Evolutionary conservation across 176 grass and related monocot species (phyloP), one percentile per base, ranked within the genome.

Genomic region (Oryza meyeriana): DNA sequence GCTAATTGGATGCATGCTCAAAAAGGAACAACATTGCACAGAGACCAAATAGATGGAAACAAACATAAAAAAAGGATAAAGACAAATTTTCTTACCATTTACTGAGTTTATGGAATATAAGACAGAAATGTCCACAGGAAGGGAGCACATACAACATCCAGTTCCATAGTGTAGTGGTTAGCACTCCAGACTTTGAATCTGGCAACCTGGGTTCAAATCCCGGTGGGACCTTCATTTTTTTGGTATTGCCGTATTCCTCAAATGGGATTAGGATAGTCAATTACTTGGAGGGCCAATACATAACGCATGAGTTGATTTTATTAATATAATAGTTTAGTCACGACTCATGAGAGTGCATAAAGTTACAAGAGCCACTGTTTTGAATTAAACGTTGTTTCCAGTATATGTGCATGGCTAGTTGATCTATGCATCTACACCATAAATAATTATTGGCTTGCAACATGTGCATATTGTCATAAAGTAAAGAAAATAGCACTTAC

Each of bases 181-280:
- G 82, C 94, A 94, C 91, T 97, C 89, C 85, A 94, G 89, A 97
- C 91, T 94, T 90, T 97, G 94, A 97, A 97, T 97, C 94, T 94
- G 89, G 89, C 79, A 82, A 97, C 91, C 85, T 92, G 89, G 89
- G 91, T 97, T 92, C 89, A 47, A 97, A 97, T 97, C 89, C 87
- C 89, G 75, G 85, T 82, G 76, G 82, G 76, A 94, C 91, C 90
- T 95, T 64, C 26, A 12, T 76, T 57, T 41, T 41, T n/a, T 58
- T 39, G 18, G 52, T 58, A 58, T 24, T 58, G 7, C 18, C 18
- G 9, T n/a, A 24, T 8, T 24, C 20, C 52, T 52, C 18, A 58
- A 58, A 58, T 57, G 20, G 20, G 52, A 57, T 57, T 3, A 2
- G 2, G 20, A 57, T 9, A 57, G 20, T 57, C 7, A n/a, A n/a